These are phyloP conservation scores for Fraxinus baroniana DNA, from an alignment of 305 asterid species.

Conservation along the genomic window DNA sequence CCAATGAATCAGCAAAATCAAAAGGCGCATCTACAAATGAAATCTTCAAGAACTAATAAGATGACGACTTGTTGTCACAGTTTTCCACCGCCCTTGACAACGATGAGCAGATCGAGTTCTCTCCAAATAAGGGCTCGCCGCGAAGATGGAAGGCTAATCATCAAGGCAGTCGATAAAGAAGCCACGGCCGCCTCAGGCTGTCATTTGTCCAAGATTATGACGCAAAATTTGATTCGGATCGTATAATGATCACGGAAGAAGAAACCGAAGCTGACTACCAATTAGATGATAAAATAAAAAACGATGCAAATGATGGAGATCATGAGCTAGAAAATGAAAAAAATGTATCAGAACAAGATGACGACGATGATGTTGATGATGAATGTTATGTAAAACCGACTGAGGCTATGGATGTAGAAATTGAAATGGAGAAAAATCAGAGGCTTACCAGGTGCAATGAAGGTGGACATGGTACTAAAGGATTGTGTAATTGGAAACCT, in stretches of 20 bases:
- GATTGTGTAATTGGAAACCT: constrained; percentile 39
- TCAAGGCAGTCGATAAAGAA: constrained; percentile 41
- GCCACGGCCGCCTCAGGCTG: constrained; percentile 65
- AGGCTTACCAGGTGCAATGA: constrained; percentile 46
- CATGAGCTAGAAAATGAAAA: too few species aligned
- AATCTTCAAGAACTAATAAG: background rate
- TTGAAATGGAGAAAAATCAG: constrained; percentile 42
- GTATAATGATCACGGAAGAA: background rate
- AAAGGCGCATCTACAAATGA: background rate
- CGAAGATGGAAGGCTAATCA: too few species aligned
- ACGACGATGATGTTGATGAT: background rate
- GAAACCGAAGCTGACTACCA: constrained; percentile 14
- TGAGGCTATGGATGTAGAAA: constrained; percentile 31
- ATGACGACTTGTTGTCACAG: background rate
- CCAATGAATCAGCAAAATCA: background rate
- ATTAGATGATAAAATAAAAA: background rate
- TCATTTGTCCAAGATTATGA: constrained; percentile 24
- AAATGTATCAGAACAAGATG: too few species aligned
- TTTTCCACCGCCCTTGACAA: constrained; percentile 77
- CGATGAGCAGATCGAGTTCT: constrained; percentile 47
- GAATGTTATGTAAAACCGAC: background rate
- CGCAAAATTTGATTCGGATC: background rate
- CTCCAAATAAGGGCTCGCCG: constrained; percentile 48
- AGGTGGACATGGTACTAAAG: constrained; percentile 36
- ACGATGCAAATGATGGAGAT: background rate